Evolutionary conservation across 1,284 basidiomycete genomes (phyloP).

Genomic region (Ceratobasidium sp.): DNA sequence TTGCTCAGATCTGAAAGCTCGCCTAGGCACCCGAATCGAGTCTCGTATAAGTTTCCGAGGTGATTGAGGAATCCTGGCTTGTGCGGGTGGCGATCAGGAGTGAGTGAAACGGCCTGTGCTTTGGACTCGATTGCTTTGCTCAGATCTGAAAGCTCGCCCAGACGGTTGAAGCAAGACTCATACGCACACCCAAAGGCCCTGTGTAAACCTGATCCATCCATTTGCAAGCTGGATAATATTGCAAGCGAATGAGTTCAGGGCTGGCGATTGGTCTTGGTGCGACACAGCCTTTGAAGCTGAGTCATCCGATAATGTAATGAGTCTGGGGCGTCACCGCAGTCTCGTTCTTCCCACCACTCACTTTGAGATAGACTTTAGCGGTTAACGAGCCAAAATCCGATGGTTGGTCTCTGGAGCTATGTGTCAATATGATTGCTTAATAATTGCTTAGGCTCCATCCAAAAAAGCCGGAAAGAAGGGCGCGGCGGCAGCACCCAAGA

Average conservation of each 20-base stretch:
- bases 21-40: background rate
- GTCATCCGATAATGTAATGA: slow-evolving; percentile 14
- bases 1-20: background rate
- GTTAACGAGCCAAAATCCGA: slow-evolving; percentile 28
- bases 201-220: too few species aligned
- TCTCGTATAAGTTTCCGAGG: background rate
- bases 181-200: too few species aligned
- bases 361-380: background rate
- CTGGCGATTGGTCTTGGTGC: too few species aligned
- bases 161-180: too few species aligned
- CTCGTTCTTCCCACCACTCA: slow-evolving; percentile 28
- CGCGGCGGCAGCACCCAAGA: slow-evolving; percentile 63
- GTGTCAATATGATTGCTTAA: background rate
- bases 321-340: slow-evolving; percentile 18
- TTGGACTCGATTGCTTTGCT: too few species aligned
- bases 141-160: too few species aligned
- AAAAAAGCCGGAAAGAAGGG: slow-evolving; percentile 93
- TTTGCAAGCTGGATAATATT: too few species aligned
- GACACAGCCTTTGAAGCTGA: too few species aligned
- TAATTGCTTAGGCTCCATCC: slow-evolving; percentile 72
- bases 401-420: background rate
- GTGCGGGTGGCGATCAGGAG: background rate
- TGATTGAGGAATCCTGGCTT: background rate
- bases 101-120: too few species aligned
- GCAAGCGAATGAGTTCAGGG: too few species aligned